A percentile compares a stretch with the other conserved stretches of the same genome.
phyloP scores from a whole-genome alignment of 2,329 filamentous ascomycete species.

The Fusarium brachygibbosum region DNA sequence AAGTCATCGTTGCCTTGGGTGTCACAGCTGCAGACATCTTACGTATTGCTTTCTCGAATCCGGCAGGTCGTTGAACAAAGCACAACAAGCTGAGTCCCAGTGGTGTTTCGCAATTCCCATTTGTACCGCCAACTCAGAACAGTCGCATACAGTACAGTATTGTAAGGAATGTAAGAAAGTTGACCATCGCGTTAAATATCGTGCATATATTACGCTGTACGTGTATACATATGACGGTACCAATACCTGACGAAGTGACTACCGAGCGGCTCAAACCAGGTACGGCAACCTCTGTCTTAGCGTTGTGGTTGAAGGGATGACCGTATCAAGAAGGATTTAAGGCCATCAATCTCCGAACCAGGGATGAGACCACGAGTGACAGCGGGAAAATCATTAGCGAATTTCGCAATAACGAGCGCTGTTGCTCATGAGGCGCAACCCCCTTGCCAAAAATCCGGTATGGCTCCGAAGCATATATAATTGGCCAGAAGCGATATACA shows the following conservation, averaged over 20 bases:
- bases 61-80: constrained; percentile 19
- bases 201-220: not conserved
- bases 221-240: not conserved
- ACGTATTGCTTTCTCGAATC: constrained; percentile 28
- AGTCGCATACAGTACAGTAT: not conserved
- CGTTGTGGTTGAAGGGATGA: constrained; percentile 16
- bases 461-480: constrained; percentile 20
- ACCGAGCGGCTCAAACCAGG: constrained; percentile 22
- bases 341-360: constrained; percentile 18
- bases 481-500: constrained; percentile 12
- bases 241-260: constrained; percentile 5
- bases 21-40: constrained; percentile 22
- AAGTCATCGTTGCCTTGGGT: constrained; percentile 17
- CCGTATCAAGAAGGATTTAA: constrained; percentile 22
- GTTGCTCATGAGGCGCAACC: constrained; percentile 25
- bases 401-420: constrained; percentile 31
- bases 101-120: not conserved
- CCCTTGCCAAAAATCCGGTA: constrained; percentile 31
- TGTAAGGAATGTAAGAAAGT: not conserved
- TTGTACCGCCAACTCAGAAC: not conserved
- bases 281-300: constrained; percentile 16
- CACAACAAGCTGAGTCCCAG: constrained; percentile 4
- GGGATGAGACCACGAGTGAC: constrained; percentile 22
- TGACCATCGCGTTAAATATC: not conserved
- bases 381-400: constrained; percentile 35